Evolutionary conservation across 73 alveolate species (phyloP).

Genomic region (Tetrahymena borealis): DNA sequence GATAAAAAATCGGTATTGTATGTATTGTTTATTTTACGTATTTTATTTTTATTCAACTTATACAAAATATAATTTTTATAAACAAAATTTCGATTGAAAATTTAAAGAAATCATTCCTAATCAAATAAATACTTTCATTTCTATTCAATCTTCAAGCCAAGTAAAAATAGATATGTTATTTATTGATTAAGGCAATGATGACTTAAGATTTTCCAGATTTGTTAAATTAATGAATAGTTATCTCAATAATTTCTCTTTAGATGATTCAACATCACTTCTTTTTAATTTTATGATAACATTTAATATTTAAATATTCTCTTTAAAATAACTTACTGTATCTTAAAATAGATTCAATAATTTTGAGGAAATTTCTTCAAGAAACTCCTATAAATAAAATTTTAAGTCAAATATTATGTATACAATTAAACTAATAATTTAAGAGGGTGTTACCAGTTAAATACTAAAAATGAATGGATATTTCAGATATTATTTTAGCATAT

Average conservation of each 20-base stretch:
- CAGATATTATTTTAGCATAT: no score
- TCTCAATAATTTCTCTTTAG: not conserved
- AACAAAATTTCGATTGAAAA: not conserved
- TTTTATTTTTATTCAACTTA: not conserved
- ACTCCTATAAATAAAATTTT: no score
- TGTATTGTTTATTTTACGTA: not conserved
- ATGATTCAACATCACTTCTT: not conserved
- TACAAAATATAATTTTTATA: not conserved
- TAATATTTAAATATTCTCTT: no score
- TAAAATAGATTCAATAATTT: no score
- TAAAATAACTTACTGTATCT: no score
- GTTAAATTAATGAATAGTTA: not conserved
- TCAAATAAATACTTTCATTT: not conserved
- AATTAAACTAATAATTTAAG: no score
- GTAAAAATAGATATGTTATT: not conserved
- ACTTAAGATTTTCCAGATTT: not conserved
- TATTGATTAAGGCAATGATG: not conserved
- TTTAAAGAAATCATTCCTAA: not conserved
- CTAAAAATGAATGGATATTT: no score
- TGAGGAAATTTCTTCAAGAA: no score
- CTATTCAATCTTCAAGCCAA: not conserved
- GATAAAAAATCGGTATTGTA: not conserved
- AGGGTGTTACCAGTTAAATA: no score
- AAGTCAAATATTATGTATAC: no score
- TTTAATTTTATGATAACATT: no score